A percentile compares a stretch with the other conserved stretches of the same genome.
Conservation (phyloP, 2,329 filamentous ascomycete species). For the Alternaria sp. region DNA sequence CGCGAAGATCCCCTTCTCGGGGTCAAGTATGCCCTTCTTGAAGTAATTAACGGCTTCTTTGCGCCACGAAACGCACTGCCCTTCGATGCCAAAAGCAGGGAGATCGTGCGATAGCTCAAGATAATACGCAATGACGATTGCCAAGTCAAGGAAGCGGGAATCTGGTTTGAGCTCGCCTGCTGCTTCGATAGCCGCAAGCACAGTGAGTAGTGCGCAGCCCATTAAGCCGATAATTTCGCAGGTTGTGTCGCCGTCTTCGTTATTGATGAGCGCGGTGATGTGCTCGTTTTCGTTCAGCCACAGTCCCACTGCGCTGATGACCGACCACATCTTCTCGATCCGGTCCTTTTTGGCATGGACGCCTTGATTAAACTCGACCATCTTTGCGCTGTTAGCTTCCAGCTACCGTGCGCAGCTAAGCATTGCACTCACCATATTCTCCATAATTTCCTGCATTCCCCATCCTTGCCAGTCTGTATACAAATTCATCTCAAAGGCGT, state of each 20-base stretch:
- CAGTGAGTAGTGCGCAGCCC: slow-evolving; percentile 24
- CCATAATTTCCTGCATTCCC: slow-evolving; percentile 18
- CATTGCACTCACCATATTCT: slow-evolving; percentile 15
- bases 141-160: slow-evolving; percentile 23
- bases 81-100: slow-evolving; percentile 23
- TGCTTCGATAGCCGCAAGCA: slow-evolving; percentile 16
- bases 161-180: slow-evolving; percentile 23
- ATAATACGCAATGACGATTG: slow-evolving; percentile 25
- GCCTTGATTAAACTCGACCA: slow-evolving; percentile 21
- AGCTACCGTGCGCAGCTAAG: background rate
- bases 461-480: slow-evolving; percentile 19
- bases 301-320: slow-evolving; percentile 19
- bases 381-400: slow-evolving; percentile 4
- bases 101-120: slow-evolving; percentile 16
- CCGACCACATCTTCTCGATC: slow-evolving; percentile 22
- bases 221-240: slow-evolving; percentile 13
- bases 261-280: slow-evolving; percentile 1
- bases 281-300: slow-evolving; percentile 13
- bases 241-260: slow-evolving; percentile 17
- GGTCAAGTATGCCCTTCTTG: slow-evolving; percentile 20
- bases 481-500: slow-evolving; percentile 20
- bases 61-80: slow-evolving; percentile 16
- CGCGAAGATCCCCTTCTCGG: slow-evolving; percentile 10
- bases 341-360: slow-evolving; percentile 7
- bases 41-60: slow-evolving; percentile 18